Percentiles rank a stretch among this genome's conserved stretches.
These are phyloP conservation scores for Globisporangium polare DNA, from an alignment of 352 stramenopile species.

Conservation along the genomic window DNA sequence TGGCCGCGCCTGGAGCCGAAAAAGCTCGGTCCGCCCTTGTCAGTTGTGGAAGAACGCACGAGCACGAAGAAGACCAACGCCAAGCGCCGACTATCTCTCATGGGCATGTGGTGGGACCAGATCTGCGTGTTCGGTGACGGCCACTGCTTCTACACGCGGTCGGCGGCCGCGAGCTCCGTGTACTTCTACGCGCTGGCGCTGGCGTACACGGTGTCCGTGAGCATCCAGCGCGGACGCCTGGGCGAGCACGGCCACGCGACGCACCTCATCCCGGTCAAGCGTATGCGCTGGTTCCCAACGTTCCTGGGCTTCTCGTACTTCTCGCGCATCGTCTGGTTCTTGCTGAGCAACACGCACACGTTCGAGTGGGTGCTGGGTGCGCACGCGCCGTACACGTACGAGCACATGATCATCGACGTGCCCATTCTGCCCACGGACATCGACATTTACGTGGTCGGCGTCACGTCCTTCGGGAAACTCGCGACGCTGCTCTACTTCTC, in stretches of 20 bases:
- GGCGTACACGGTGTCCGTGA: constrained; percentile 71
- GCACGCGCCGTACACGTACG: constrained; percentile 40
- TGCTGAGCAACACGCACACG: constrained; percentile 77
- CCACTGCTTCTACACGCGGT: constrained; percentile 80
- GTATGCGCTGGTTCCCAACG: constrained; percentile 81
- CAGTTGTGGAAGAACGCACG: neutral
- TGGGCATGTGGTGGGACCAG: constrained; percentile 21
- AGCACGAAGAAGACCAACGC: neutral
- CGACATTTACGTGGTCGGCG: constrained; percentile 78
- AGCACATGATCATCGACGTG: constrained; percentile 73
- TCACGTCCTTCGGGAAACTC: constrained; percentile 71
- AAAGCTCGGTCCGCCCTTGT: neutral
- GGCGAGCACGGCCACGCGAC: constrained; percentile 82
- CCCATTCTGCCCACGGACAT: constrained; percentile 68
- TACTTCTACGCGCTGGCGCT: constrained; percentile 68
- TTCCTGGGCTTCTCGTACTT: constrained; percentile 75
- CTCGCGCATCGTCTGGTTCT: constrained; percentile 64
- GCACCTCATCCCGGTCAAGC: constrained; percentile 71
- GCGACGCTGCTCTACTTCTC: constrained; percentile 81
- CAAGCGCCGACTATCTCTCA: neutral
- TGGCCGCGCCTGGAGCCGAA: neutral
- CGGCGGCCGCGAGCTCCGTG: constrained; percentile 48
- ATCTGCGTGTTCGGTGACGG: constrained; percentile 70
- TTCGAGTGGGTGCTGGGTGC: constrained; percentile 73
- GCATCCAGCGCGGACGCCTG: constrained; percentile 61